Base-by-base conservation (phyloP, 495 filamentous ascomycete species). In the Cladorrhinum samala region DNA sequence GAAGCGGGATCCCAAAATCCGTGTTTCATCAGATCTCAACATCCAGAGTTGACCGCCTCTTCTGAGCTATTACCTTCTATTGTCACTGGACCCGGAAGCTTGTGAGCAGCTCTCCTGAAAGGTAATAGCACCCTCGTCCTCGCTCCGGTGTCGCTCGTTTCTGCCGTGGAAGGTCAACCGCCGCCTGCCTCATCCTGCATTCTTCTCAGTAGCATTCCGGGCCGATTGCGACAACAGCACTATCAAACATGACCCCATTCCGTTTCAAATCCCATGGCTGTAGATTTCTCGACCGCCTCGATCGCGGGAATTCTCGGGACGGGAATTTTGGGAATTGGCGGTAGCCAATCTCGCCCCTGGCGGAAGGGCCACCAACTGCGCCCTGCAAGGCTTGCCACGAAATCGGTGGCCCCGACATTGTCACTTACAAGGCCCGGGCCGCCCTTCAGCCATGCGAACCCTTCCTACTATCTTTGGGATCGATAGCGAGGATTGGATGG, bases 301-400 rank as follows among this genome's bases (percentile, higher is more conserved):
- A 33, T 6, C 6, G 6, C 27, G 27, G 27, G 27, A 33, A 33
- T 33, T 33, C 5, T 33, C 27, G 27, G 27, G 27, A 33, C 27
- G 27, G 5, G 11, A 33, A 11, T 33, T 33, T 33, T 6, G 11
- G 5, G 27, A 11, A 33, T 33, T 33, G 6, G 27, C 27, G 27
- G 27, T 33, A 33, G 27, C 27, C 27, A 11, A 6, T 33, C 27
- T 33, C 27, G 27, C 27, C 27, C 27, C 27, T 33, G 27, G 5
- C 11, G 46, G 39, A 43, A 43, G 46, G 25, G 21, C 46, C 53
- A 55, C 30, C 46, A 42, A 21, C 45, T 49, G 45, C 53, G 33
- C 53, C 46, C 27, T 33, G 27, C 27, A 5, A 33, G 6, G 11
- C n/a, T 46, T 54, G 52, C 52, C 42, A 45, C 42, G 25, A 47